These are phyloP conservation scores for Pythium oligandrum DNA, from an alignment of 352 stramenopile species.

Conservation along the genomic window DNA sequence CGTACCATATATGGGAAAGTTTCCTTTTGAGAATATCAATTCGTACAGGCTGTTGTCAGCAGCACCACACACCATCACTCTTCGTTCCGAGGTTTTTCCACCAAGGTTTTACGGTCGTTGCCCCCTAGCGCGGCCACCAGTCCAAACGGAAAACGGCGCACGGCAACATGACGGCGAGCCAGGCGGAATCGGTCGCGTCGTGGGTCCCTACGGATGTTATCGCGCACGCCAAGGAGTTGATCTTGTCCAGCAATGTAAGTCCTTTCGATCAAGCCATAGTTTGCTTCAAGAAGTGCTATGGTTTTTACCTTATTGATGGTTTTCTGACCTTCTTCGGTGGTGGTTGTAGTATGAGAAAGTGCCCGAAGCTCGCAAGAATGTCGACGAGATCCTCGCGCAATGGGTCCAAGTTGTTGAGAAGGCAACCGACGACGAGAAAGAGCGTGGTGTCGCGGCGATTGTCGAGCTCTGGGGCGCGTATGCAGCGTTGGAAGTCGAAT, in stretches of 20 bases:
- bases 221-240: slow-evolving; percentile 57
- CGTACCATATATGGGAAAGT: too few relatives aligned
- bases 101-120: too few relatives aligned
- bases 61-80: too few relatives aligned
- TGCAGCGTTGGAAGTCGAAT: slow-evolving; percentile 68
- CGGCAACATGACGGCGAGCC: slow-evolving; percentile 3
- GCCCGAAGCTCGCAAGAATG: slow-evolving; percentile 36
- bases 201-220: slow-evolving; percentile 55
- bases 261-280: too few relatives aligned
- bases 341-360: slow-evolving; percentile 64
- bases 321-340: too few relatives aligned
- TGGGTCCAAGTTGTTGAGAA: slow-evolving; percentile 26
- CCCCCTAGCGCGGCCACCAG: too few relatives aligned
- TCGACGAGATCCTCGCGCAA: slow-evolving; percentile 40
- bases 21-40: too few relatives aligned
- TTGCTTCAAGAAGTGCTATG: too few relatives aligned
- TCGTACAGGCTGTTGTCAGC: too few relatives aligned
- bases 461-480: slow-evolving; percentile 52
- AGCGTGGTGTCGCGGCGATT: slow-evolving; percentile 16
- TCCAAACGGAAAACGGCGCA: too few relatives aligned
- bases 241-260: slow-evolving; percentile 75
- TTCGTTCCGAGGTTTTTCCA: too few relatives aligned
- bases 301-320: too few relatives aligned
- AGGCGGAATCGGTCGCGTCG: slow-evolving; percentile 22
- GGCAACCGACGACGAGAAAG: slow-evolving; percentile 4